Evolutionary conservation across 1,284 basidiomycete genomes (phyloP).

Genomic region (Calocybe gambosa): DNA sequence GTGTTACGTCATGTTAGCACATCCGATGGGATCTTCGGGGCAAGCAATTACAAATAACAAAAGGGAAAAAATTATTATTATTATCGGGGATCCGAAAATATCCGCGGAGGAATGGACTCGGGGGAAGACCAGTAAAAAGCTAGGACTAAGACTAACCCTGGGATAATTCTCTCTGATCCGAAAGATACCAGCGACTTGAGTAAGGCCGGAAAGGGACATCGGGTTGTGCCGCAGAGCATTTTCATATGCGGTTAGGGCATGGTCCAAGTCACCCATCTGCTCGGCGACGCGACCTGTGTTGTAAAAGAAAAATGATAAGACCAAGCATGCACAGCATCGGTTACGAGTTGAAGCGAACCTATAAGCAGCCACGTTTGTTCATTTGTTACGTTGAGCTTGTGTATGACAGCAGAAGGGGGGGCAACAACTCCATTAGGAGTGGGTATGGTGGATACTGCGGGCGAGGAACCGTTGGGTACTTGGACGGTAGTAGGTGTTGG

Average conservation of each 20-base stretch:
- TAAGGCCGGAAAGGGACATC: conserved; percentile 80
- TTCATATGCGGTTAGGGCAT: conserved; percentile 87
- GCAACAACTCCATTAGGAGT: conserved; percentile 35
- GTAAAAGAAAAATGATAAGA: conserved; percentile 23
- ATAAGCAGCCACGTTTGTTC: conserved; percentile 92
- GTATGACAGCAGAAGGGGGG: conserved; percentile 41
- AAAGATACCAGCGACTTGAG: conserved; percentile 86
- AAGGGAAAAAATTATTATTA: conserved; percentile 19
- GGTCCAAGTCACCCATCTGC: conserved; percentile 86
- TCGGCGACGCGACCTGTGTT: conserved; percentile 78
- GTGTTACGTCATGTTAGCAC: conserved; percentile 33
- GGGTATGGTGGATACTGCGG: conserved; percentile 38
- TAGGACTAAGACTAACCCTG: conserved; percentile 48
- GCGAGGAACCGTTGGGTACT: conserved; percentile 44
- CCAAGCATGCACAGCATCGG: conserved; percentile 10
- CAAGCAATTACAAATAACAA: conserved; percentile 22
- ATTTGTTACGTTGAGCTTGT: conserved; percentile 77
- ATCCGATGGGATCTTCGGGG: conserved; percentile 25
- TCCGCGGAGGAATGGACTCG: conserved; percentile 30
- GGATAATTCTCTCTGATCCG: conserved; percentile 85
- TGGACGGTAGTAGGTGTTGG: neutral
- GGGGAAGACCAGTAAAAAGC: conserved; percentile 19
- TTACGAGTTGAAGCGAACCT: conserved; percentile 41
- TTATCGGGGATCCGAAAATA: conserved; percentile 26
- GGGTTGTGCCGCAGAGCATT: conserved; percentile 90